phyloP scores from a whole-genome alignment of 371 early-diverging fungal species.

The Amoeboaphelidium protococcarum region DNA sequence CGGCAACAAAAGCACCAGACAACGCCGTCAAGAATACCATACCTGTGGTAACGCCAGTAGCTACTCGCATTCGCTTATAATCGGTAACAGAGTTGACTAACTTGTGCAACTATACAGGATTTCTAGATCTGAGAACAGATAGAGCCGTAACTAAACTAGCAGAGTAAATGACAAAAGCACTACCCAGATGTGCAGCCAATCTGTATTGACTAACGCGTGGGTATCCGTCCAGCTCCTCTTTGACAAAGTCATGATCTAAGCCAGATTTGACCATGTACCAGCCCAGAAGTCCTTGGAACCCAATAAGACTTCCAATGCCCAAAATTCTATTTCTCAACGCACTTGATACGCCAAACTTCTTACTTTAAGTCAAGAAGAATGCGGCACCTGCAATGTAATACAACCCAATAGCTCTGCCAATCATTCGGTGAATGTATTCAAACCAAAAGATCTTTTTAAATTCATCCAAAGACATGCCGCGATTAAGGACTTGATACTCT shows the following conservation, averaged over 20 bases:
- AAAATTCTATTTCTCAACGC: neutral
- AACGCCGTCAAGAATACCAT: constrained; percentile 64
- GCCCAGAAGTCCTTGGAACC: constrained; percentile 51
- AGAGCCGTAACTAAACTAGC: constrained; percentile 47
- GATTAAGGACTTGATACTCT: constrained; percentile 74
- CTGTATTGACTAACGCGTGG: constrained; percentile 86
- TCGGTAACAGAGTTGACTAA: neutral
- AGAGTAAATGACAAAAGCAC: constrained; percentile 64
- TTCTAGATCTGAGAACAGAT: constrained; percentile 24
- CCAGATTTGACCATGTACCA: constrained; percentile 96
- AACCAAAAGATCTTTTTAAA: constrained; percentile 87
- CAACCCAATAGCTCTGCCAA: constrained; percentile 73
- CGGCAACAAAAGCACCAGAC: constrained; percentile 83
- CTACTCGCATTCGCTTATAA: neutral
- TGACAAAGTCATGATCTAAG: constrained; percentile 42
- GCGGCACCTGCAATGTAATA: constrained; percentile 56
- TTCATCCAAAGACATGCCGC: constrained; percentile 57
- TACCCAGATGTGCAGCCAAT: constrained; percentile 66
- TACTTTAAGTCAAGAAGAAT: constrained; percentile 44
- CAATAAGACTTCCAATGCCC: neutral
- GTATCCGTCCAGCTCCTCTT: constrained; percentile 36
- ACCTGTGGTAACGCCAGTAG: constrained; percentile 25
- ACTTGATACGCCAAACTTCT: neutral
- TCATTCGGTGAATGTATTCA: constrained; percentile 89
- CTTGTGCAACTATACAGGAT: neutral